Evolutionary conservation across 2,329 filamentous ascomycete genomes (phyloP).

Genomic region (Talaromyces sp.): DNA sequence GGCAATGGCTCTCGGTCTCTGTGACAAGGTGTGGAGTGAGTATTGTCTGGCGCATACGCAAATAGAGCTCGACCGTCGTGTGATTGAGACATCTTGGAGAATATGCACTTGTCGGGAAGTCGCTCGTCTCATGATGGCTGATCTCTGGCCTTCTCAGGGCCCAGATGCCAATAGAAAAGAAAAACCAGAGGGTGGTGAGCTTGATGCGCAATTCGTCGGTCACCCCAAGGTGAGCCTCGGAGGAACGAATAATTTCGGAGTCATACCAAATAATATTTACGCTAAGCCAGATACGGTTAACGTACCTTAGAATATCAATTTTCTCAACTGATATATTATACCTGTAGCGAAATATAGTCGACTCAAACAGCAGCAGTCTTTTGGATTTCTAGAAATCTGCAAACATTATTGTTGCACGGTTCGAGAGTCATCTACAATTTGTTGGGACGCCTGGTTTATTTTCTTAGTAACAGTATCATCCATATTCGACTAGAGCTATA

Average conservation of each 20-base stretch:
- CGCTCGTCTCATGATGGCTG: neutral
- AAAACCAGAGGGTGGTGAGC: neutral
- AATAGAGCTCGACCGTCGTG: neutral
- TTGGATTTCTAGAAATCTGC: too few species aligned
- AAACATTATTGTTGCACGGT: neutral
- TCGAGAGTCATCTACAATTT: neutral
- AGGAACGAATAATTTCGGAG: neutral
- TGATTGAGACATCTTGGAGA: constrained; percentile 1
- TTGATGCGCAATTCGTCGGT: neutral
- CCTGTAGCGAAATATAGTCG: too few species aligned
- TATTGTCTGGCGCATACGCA: constrained; percentile 9
- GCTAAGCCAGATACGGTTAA: neutral
- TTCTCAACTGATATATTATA: too few species aligned
- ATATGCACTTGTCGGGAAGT: constrained; percentile 8
- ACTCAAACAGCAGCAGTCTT: too few species aligned
- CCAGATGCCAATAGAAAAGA: neutral
- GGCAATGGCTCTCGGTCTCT: constrained; percentile 1
- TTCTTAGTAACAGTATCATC: neutral
- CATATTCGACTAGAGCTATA: neutral
- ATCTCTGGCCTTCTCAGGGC: neutral
- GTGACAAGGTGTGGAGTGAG: neutral
- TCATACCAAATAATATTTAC: neutral
- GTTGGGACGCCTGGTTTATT: neutral
- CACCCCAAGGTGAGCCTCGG: neutral
- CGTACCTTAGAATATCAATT: neutral